Base-by-base conservation (phyloP, 106 monocot species). In the Dioscorea zingiberensis region DNA sequence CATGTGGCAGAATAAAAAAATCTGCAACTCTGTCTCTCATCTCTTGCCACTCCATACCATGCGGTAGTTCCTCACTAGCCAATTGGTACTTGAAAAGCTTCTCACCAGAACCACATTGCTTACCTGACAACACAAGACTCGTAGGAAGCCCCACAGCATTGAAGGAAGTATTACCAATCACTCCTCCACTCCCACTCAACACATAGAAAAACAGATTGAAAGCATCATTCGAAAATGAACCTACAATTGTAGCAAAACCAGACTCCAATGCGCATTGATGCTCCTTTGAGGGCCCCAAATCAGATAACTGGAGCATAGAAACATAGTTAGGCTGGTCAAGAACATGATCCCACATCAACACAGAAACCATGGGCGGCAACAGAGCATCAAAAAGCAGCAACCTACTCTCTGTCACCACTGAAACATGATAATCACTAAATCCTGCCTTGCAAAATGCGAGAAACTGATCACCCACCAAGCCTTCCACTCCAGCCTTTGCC, bases 141-240 rank as follows among this genome's bases (percentile, higher is more conserved):
- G 78, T 92, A 51, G 97, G 97, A 55, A 92, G 78, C 60, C 85
- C 92, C 97, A 92, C 86, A 24, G 88, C 85, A 71, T 75, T 73
- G 44, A 85, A 38, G 7, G 62, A 64, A 73, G 63, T 53, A 47
- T 48, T 62, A n/a, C 59, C 27, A 48, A 29, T 15, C 48, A 30
- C 3, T 29, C 60, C 67, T 73, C 53, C 9, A 38, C 38, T 56
- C 22, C 72, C 65, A 5, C 46, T 73, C 10, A 81, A 69, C 27
- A 88, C 97, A 78, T 73, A 97, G 69, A 71, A 83, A 26, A 97
- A 92, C 6, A 86, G 7, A 44, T 61, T 88, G 54, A 88, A 92
- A 51, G 81, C 69, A 55, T 65, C 47, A 1, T 75, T 84, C 76
- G 71, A 71, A 54, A 92, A 84, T n/a, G 97, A 97, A 58, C 97